phyloP scores from a whole-genome alignment of 345 rosid species.

The Cochlearia excelsa region DNA sequence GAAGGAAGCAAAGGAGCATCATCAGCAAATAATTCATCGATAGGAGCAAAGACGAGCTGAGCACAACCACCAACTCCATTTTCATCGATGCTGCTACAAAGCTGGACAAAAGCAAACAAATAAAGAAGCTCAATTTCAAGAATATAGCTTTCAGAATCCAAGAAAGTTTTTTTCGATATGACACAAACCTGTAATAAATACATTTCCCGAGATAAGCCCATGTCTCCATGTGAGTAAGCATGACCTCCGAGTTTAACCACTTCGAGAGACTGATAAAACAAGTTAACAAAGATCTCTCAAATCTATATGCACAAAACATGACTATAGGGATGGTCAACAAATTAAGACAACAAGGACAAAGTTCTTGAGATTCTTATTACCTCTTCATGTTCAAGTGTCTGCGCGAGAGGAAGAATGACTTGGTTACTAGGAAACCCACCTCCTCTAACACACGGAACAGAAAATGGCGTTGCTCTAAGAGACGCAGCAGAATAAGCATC shows the following conservation, averaged over 20 bases:
- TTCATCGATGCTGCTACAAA: constrained; percentile 89
- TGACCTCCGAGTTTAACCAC: constrained; percentile 91
- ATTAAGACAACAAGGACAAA: constrained; percentile 13
- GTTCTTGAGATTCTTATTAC: constrained; percentile 34
- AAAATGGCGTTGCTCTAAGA: constrained; percentile 71
- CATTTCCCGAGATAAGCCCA: constrained; percentile 83
- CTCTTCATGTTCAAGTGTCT: constrained; percentile 93
- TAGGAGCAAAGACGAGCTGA: constrained; percentile 93
- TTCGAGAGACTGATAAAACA: constrained; percentile 63
- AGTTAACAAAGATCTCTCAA: neutral
- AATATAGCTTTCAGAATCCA: neutral
- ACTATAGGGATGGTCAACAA: neutral
- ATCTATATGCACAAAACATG: neutral
- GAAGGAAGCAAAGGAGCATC: constrained; percentile 94
- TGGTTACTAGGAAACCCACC: constrained; percentile 89
- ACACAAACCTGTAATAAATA: constrained; percentile 70
- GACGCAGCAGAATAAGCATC: constrained; percentile 81
- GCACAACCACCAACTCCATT: constrained; percentile 87
- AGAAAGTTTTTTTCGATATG: constrained; percentile 1
- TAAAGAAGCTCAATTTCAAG: neutral
- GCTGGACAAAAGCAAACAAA: constrained; percentile 36
- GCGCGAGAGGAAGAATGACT: constrained; percentile 88
- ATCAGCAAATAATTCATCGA: constrained; percentile 92
- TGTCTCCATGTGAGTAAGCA: constrained; percentile 79
- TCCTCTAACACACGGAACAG: constrained; percentile 73